Conservation (phyloP, 192 early-diverging fungal genomes). For the Allomyces javanicus region DNA sequence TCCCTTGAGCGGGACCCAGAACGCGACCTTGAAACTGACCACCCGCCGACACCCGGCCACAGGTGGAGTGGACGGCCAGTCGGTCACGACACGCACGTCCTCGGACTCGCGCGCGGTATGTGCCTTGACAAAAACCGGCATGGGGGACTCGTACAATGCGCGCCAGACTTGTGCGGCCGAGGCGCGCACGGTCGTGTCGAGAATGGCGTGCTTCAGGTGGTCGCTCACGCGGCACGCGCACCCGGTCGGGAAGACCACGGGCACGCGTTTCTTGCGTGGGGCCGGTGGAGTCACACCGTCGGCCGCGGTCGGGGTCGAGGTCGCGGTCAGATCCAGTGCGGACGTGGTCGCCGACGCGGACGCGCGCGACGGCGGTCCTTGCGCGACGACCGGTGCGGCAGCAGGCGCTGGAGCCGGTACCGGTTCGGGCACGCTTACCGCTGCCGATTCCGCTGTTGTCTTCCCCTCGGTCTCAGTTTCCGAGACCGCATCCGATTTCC, state of each 20-base stretch:
- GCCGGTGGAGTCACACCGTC: not conserved
- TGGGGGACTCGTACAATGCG: not conserved
- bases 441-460: no score
- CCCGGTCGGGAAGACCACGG: not conserved
- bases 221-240: not conserved
- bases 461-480: no score
- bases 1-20: not conserved
- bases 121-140: not conserved
- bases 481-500: no score
- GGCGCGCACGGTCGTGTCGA: not conserved
- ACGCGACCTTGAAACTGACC: not conserved
- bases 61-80: not conserved
- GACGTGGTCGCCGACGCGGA: not conserved
- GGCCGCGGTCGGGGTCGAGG: not conserved
- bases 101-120: not conserved
- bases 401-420: not conserved
- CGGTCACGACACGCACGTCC: not conserved
- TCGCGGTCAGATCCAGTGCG: not conserved
- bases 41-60: not conserved
- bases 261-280: not conserved
- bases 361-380: not conserved
- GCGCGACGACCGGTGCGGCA: not conserved
- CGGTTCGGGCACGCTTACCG: not conserved
- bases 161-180: not conserved
- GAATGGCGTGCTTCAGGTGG: not conserved